A percentile compares a stretch with the other conserved stretches of the same genome.
These are phyloP conservation scores for Microstegium vimineum DNA, from an alignment of 176 grass and related monocot genomes.

Conservation along the genomic window DNA sequence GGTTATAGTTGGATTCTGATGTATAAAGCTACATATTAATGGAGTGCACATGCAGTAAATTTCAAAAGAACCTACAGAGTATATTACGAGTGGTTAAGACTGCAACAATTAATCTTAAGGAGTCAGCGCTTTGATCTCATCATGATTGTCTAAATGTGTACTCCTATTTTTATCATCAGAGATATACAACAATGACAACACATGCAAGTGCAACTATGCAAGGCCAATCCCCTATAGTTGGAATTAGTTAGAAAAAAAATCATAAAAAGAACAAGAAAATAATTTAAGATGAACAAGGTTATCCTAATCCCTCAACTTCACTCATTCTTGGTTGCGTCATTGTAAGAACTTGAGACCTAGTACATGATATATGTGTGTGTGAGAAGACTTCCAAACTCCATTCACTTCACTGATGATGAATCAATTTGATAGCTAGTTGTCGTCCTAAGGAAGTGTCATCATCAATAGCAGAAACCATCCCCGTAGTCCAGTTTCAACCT, in stretches of 20 bases:
- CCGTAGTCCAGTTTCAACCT: no score
- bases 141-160: constrained; percentile 8
- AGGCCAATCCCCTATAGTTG: background rate
- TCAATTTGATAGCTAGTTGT: background rate
- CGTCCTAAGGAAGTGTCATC: background rate
- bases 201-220: no score
- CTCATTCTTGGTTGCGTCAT: background rate
- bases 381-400: background rate
- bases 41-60: constrained; percentile 19
- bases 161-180: background rate
- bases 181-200: background rate
- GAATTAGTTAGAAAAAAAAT: background rate
- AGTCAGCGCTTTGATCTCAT: constrained; percentile 6
- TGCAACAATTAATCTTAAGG: background rate
- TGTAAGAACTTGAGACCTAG: background rate
- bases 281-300: background rate
- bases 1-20: constrained; percentile 34
- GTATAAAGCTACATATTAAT: constrained; percentile 12
- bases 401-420: background rate
- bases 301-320: background rate
- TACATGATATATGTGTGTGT: background rate
- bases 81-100: constrained; percentile 22
- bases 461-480: background rate
- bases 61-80: background rate
- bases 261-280: background rate